phyloP scores from a whole-genome alignment of 2,329 filamentous ascomycete genomes.

The Phoma sp. region DNA sequence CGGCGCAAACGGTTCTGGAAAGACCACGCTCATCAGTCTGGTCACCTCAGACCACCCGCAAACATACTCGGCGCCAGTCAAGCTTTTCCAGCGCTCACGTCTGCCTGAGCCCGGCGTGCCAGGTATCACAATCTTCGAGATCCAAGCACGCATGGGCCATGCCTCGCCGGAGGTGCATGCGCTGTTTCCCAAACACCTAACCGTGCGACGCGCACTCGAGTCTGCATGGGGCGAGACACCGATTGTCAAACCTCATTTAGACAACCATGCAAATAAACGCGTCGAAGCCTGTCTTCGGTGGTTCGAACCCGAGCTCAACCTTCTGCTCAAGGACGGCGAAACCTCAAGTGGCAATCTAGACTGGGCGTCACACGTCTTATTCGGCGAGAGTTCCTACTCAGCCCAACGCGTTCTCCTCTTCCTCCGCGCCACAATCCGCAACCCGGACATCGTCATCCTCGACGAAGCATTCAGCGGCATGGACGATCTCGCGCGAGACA shows the following conservation, averaged over 20 bases:
- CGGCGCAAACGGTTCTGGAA: constrained; percentile 92
- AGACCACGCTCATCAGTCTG: constrained; percentile 90
- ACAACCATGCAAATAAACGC: constrained; percentile 60
- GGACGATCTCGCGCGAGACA: constrained; percentile 72
- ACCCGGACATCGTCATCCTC: constrained; percentile 57
- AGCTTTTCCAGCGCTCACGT: constrained; percentile 81
- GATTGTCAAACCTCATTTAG: constrained; percentile 70
- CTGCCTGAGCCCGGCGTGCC: constrained; percentile 73
- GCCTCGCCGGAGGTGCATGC: constrained; percentile 93
- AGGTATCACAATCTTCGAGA: constrained; percentile 89
- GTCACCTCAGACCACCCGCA: constrained; percentile 97
- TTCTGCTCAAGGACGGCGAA: constrained; percentile 37
- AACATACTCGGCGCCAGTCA: constrained; percentile 86
- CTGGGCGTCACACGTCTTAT: constrained; percentile 73
- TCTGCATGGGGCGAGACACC: constrained; percentile 93
- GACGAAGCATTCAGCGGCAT: constrained; percentile 61
- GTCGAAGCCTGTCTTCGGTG: constrained; percentile 75
- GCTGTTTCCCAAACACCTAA: constrained; percentile 82
- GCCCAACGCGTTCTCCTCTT: constrained; percentile 87
- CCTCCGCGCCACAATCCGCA: constrained; percentile 59
- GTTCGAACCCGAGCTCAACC: constrained; percentile 82
- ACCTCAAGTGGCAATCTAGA: constrained; percentile 36
- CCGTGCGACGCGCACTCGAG: constrained; percentile 76
- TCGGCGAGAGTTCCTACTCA: constrained; percentile 78
- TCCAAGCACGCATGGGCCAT: constrained; percentile 88